Evolutionary conservation across 2,329 filamentous ascomycete species (phyloP).

Genomic region (Amesomyces nigricolor): DNA sequence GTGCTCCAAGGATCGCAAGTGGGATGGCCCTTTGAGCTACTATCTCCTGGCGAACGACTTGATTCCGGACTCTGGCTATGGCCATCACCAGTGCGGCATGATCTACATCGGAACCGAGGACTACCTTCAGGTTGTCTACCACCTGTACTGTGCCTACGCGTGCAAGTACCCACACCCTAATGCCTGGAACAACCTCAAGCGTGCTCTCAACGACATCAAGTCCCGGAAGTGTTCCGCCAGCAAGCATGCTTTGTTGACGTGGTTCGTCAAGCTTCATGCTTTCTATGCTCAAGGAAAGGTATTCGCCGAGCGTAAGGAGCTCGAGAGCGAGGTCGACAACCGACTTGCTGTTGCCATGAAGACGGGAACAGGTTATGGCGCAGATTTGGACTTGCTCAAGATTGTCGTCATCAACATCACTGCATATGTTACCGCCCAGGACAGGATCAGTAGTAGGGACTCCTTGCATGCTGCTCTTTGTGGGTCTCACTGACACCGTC

Average conservation of each 20-base stretch:
- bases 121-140: constrained; percentile 80
- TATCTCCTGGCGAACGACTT: constrained; percentile 78
- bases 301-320: constrained; percentile 69
- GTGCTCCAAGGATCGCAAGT: constrained; percentile 66
- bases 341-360: constrained; percentile 70
- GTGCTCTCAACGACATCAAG: constrained; percentile 62
- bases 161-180: constrained; percentile 69
- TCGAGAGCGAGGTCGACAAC: constrained; percentile 80
- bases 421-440: constrained; percentile 66
- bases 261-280: constrained; percentile 83
- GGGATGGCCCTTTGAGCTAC: constrained; percentile 74
- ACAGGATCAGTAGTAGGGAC: constrained; percentile 51
- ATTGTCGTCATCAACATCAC: constrained; percentile 82
- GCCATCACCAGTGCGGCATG: constrained; percentile 87
- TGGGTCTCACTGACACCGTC: constrained; percentile 9
- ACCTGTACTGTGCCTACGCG: constrained; percentile 78
- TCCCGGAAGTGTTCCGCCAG: constrained; percentile 33
- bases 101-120: constrained; percentile 72
- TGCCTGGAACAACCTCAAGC: constrained; percentile 69
- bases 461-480: neutral
- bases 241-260: constrained; percentile 47
- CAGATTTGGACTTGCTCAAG: constrained; percentile 60
- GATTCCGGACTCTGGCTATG: constrained; percentile 70
- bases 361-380: constrained; percentile 50
- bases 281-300: constrained; percentile 73